Evolutionary conservation across 345 rosid genomes (phyloP).

Genomic region (Turritis glabra): DNA sequence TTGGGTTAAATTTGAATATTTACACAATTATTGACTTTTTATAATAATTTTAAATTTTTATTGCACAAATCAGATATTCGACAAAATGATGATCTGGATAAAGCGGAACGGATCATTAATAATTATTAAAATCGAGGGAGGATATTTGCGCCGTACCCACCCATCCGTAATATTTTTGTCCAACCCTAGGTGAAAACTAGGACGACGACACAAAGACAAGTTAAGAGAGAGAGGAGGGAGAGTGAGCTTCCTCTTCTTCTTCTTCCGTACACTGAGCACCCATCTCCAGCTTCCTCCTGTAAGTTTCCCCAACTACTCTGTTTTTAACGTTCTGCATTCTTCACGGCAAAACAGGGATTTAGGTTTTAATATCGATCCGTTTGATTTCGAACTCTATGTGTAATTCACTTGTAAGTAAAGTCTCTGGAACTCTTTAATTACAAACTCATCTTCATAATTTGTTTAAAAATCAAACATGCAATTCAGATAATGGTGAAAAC

Average conservation of each 20-base stretch:
- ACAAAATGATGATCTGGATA: no score
- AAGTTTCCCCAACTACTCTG: neutral
- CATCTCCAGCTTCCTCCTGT: constrained; percentile 11
- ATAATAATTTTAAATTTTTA: no score
- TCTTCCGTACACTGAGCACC: constrained; percentile 12
- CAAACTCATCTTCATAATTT: neutral
- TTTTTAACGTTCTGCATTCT: neutral
- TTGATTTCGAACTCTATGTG: neutral
- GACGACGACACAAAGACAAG: neutral
- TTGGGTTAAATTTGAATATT: no score
- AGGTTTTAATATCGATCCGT: constrained; percentile 1
- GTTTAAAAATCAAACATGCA: constrained; percentile 28
- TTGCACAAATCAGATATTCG: no score
- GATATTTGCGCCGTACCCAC: no score
- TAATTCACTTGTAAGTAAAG: neutral
- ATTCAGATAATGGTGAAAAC: neutral
- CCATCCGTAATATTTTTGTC: no score
- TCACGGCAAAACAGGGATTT: neutral
- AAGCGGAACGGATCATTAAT: no score
- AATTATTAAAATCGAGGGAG: no score
- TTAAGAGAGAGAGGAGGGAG: neutral
- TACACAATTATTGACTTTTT: no score
- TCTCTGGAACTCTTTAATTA: neutral
- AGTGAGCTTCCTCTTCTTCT: constrained; percentile 1
- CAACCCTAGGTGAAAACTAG: neutral